Base-by-base conservation (phyloP, 192 early-diverging fungal genomes). In the Gryganskiella cystojenkinii region DNA sequence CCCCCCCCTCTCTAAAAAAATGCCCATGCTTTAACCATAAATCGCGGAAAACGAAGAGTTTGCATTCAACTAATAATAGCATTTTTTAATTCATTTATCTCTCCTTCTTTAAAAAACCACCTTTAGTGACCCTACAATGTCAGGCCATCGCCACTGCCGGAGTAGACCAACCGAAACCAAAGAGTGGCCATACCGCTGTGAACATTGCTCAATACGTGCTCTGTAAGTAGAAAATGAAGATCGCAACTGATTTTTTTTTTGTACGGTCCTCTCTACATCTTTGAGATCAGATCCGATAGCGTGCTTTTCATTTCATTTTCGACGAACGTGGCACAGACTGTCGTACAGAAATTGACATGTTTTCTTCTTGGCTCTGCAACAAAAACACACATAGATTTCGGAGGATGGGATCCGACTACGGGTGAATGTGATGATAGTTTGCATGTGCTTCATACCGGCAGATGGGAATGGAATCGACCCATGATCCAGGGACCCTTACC, bases 121-220 rank as follows among this genome's bases (percentile, higher is more conserved):
- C 24, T 15, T 15, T 75, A 76, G 74, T 50, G 2, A 58, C 66
- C 6, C 40, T 78, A 10, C 66, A 78, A 53, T 78, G 66, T 49
- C 74, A 78, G 67, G 40, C 56, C 15, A 33, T 78, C 4, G 20
- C 28, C 37, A 55, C 74, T 45, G 67, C 37, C 27, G 61, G 74
- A 20, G 66, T 33, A 30, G 84, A 85, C 52, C 70, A 64, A 14
- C 86, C 86, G 2, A 74, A 71, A 35, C 64, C 80, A 11, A 84
- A 85, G 75, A 81, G 70, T 46, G 64, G 69, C 27, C 76, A 85
- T 44, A 69, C 83, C 20, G 81, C 81, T 55, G 81, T 83, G 24
- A 73, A 80, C 52, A 80, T 87, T 61, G 79, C 75, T 4, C 70
- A 81, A 54, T 74, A 83, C 54, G 73, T 87, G 11, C 73, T 84